phyloP scores from a whole-genome alignment of 176 grass and related monocot species.

The Urochloa ruziziensis region DNA sequence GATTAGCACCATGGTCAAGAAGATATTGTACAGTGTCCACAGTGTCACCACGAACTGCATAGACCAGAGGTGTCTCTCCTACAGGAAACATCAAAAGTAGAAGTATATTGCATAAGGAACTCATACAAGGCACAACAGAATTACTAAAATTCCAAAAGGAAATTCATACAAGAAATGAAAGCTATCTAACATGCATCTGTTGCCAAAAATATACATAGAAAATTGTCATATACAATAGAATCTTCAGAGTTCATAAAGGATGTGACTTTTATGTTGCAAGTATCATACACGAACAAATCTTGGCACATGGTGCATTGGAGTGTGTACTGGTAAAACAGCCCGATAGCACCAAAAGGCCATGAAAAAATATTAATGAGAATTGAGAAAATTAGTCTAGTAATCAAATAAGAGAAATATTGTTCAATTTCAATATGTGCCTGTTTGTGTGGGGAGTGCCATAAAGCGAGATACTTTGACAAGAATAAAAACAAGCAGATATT shows the following conservation, averaged over 20 bases:
- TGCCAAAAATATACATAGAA: neutral
- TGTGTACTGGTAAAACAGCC: neutral
- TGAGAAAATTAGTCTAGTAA: neutral
- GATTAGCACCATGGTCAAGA: slow-evolving; percentile 36
- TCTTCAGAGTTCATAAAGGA: neutral
- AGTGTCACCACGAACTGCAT: neutral
- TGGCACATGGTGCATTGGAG: neutral
- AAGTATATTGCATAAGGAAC: neutral
- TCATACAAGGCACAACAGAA: neutral
- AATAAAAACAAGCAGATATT: neutral
- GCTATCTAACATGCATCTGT: neutral
- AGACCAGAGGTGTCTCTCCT: slow-evolving; percentile 21
- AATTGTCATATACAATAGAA: too few species aligned
- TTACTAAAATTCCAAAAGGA: neutral
- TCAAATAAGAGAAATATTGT: neutral
- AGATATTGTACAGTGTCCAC: slow-evolving; percentile 11
- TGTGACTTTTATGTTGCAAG: neutral
- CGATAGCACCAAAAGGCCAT: too few species aligned
- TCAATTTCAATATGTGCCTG: neutral
- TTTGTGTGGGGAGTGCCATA: neutral
- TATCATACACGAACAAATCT: neutral
- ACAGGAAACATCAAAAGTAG: neutral
- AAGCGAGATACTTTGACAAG: neutral
- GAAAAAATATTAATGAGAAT: neutral
- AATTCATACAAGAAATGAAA: neutral